Conservation (phyloP, 2,329 filamentous ascomycete genomes). For the Geoglossum cookeanum region DNA sequence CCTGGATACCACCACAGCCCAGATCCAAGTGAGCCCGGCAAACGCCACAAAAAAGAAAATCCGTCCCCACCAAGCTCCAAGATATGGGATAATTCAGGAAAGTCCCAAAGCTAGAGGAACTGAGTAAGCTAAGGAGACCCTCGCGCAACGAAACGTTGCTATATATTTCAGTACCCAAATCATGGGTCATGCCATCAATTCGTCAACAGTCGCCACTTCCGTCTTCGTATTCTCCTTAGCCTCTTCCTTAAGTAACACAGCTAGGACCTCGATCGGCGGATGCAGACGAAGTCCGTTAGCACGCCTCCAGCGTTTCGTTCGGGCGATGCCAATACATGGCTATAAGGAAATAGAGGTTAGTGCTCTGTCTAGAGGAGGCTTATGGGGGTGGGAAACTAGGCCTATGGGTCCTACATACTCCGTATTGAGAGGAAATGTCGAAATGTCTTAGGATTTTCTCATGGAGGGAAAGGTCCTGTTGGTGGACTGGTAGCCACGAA, state of each 20-base stretch:
- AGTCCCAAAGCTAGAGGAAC: background rate
- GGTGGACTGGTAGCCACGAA: constrained; percentile 42
- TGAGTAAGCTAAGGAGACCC: background rate
- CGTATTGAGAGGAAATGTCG: constrained; percentile 80
- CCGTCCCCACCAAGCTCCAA: background rate
- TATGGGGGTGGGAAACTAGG: background rate
- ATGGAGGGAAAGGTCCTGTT: constrained; percentile 46
- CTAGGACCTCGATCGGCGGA: constrained; percentile 77
- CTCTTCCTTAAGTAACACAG: constrained; percentile 59
- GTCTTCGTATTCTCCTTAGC: constrained; percentile 31
- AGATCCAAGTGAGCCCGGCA: background rate
- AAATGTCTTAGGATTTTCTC: constrained; percentile 87
- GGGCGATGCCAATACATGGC: constrained; percentile 74
- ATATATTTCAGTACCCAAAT: constrained; percentile 12
- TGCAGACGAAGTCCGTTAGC: constrained; percentile 67
- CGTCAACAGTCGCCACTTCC: constrained; percentile 58
- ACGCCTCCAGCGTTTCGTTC: constrained; percentile 72
- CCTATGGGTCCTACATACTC: constrained; percentile 39
- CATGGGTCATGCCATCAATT: constrained; percentile 31
- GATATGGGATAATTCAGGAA: background rate
- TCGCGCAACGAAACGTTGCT: background rate
- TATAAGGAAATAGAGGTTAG: constrained; percentile 19
- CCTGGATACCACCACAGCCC: background rate
- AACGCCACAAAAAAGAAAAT: background rate
- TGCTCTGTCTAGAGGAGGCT: background rate